A percentile compares a stretch with the other conserved stretches of the same genome.
Conservation (phyloP, 495 filamentous ascomycete species). For the Penicillium goetzii region DNA sequence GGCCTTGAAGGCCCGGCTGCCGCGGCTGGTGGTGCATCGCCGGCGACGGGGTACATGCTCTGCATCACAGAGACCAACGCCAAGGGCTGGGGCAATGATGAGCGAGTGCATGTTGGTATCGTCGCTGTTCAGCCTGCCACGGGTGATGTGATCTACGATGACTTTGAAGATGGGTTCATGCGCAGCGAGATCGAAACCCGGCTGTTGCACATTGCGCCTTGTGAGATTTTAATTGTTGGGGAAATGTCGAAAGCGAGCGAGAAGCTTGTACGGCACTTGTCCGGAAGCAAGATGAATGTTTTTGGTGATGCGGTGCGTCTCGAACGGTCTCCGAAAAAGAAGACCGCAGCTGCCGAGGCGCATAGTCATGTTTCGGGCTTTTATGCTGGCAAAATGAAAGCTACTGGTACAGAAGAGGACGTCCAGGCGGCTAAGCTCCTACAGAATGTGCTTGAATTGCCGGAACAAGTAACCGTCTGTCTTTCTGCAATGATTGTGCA, state of each 20-base stretch:
- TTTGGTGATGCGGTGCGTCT: conserved; percentile 90
- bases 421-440: conserved; percentile 62
- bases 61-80: conserved; percentile 89
- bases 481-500: conserved; percentile 97
- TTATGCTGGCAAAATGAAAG: conserved; percentile 86
- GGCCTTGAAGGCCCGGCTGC: conserved; percentile 63
- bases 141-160: conserved; percentile 94
- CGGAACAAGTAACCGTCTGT: conserved; percentile 87
- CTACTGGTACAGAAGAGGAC: conserved; percentile 52
- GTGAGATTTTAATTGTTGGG: conserved; percentile 94
- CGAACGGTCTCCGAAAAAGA: conserved; percentile 72
- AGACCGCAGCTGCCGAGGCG: conserved; percentile 80
- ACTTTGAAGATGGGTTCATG: conserved; percentile 99
- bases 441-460: conserved; percentile 82
- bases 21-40: conserved; percentile 58
- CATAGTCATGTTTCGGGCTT: conserved; percentile 92
- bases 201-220: conserved; percentile 91
- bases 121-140: conserved; percentile 95
- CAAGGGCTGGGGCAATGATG: conserved; percentile 86
- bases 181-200: conserved; percentile 93
- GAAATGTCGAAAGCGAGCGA: conserved; percentile 91
- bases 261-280: conserved; percentile 88
- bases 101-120: conserved; percentile 90
- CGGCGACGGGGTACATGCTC: conserved; percentile 85
- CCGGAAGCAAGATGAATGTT: conserved; percentile 85